A percentile compares a stretch with the other conserved stretches of the same genome.
Evolutionary conservation across 2,329 filamentous ascomycete genomes (phyloP).

Genomic region (Xenoacremonium recifei): DNA sequence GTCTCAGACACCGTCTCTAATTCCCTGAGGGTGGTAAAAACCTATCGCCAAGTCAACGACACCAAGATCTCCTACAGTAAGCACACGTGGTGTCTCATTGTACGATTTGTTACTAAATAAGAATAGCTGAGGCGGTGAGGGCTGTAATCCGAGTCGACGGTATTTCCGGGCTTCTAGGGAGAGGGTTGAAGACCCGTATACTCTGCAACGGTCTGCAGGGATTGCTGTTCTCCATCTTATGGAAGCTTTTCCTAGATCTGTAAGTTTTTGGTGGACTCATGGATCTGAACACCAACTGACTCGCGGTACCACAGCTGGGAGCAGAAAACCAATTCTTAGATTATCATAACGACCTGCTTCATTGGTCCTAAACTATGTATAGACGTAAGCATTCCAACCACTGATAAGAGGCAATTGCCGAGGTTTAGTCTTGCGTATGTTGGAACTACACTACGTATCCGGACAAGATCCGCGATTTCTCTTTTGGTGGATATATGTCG

Average conservation of each 20-base stretch:
- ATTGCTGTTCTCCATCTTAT: slow-evolving; percentile 46
- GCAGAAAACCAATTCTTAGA: not conserved
- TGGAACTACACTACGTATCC: too few relatives aligned
- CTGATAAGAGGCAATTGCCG: too few relatives aligned
- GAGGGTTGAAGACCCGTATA: slow-evolving; percentile 46
- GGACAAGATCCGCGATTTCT: too few relatives aligned
- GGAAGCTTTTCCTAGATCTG: slow-evolving; percentile 49
- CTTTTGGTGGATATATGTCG: too few relatives aligned
- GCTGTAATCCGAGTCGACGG: slow-evolving; percentile 41
- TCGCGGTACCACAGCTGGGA: not conserved
- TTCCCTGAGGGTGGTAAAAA: slow-evolving; percentile 47
- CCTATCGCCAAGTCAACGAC: slow-evolving; percentile 49
- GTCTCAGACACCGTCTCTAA: slow-evolving; percentile 47
- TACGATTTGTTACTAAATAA: not conserved
- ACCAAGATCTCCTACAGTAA: slow-evolving; percentile 45
- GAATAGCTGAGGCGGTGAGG: slow-evolving; percentile 40
- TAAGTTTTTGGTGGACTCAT: slow-evolving; percentile 28
- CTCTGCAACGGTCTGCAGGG: slow-evolving; percentile 48
- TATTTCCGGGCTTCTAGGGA: slow-evolving; percentile 40
- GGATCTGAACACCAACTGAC: not conserved
- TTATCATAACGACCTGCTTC: not conserved
- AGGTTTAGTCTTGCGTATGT: too few relatives aligned
- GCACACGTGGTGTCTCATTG: not conserved
- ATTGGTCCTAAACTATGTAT: too few relatives aligned
- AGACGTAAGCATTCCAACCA: not conserved